Evolutionary conservation across 2,329 filamentous ascomycete genomes (phyloP).

Genomic region (Dactylellina drechsleri): DNA sequence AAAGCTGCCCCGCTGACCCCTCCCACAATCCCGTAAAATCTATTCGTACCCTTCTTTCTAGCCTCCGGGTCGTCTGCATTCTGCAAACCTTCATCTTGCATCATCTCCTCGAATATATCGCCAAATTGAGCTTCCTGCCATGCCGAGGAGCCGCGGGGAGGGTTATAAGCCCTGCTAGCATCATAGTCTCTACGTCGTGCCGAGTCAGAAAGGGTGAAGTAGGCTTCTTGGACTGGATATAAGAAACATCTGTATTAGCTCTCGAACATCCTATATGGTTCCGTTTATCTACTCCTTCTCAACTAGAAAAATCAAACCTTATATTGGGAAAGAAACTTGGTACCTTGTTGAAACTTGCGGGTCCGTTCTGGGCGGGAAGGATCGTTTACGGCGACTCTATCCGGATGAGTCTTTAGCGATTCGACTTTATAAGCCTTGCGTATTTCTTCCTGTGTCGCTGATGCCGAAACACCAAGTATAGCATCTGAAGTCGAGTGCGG

Average conservation of each 20-base stretch:
- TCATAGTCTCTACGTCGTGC: slow-evolving; percentile 85
- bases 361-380: slow-evolving; percentile 84
- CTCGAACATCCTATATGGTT: too few relatives aligned
- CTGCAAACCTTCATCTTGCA: slow-evolving; percentile 84
- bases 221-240: slow-evolving; percentile 69
- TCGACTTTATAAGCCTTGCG: slow-evolving; percentile 81
- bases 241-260: not conserved
- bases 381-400: slow-evolving; percentile 84
- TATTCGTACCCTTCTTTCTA: slow-evolving; percentile 68
- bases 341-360: slow-evolving; percentile 88
- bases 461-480: slow-evolving; percentile 77
- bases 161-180: slow-evolving; percentile 64
- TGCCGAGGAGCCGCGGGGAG: slow-evolving; percentile 57
- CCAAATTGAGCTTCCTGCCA: slow-evolving; percentile 81
- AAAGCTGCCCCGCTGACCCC: slow-evolving; percentile 87
- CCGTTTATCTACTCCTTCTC: too few relatives aligned
- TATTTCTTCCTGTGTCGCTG: slow-evolving; percentile 82
- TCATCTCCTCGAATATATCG: slow-evolving; percentile 89
- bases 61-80: slow-evolving; percentile 70
- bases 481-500: slow-evolving; percentile 68
- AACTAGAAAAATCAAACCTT: not conserved
- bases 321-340: slow-evolving; percentile 63
- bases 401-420: slow-evolving; percentile 61
- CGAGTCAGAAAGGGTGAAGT: slow-evolving; percentile 87
- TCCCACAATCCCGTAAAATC: slow-evolving; percentile 88